phyloP scores from a whole-genome alignment of 768 basidiomycete genomes.

The Leucosporidium scottii region DNA sequence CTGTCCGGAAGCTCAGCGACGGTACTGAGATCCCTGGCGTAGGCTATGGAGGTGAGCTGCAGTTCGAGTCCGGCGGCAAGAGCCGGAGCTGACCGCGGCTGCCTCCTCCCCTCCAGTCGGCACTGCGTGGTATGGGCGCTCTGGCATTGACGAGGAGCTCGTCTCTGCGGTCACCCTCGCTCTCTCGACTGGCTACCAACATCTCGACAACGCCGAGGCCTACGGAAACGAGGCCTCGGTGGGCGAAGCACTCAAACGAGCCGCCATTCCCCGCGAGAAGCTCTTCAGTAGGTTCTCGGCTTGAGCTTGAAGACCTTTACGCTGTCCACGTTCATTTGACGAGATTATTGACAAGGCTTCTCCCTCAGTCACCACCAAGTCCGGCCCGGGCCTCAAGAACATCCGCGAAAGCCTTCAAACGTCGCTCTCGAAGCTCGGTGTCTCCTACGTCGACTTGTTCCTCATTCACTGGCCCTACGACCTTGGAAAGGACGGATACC shows the following conservation, averaged over 20 bases:
- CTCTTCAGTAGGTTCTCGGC: conserved; percentile 45
- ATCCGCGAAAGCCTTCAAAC: conserved; percentile 50
- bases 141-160: neutral
- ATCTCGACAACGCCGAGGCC: conserved; percentile 40
- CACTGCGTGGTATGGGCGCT: neutral
- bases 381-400: conserved; percentile 18
- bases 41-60: too few relatives aligned
- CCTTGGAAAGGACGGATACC: conserved; percentile 16
- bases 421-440: conserved; percentile 41
- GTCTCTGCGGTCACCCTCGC: conserved; percentile 30
- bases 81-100: too few relatives aligned
- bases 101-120: neutral
- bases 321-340: too few relatives aligned
- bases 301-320: too few relatives aligned
- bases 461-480: conserved; percentile 50
- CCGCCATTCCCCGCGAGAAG: conserved; percentile 36
- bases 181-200: conserved; percentile 35
- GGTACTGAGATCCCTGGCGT: too few relatives aligned
- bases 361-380: conserved; percentile 30
- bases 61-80: too few relatives aligned
- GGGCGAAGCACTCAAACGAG: conserved; percentile 37
- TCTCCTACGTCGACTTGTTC: conserved; percentile 54
- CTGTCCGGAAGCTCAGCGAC: too few relatives aligned
- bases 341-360: too few relatives aligned
- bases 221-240: conserved; percentile 41